Percentiles rank a stretch among this genome's conserved stretches.
Evolutionary conservation across 495 filamentous ascomycete species (phyloP).

Genomic region (Penicillium silybi): DNA sequence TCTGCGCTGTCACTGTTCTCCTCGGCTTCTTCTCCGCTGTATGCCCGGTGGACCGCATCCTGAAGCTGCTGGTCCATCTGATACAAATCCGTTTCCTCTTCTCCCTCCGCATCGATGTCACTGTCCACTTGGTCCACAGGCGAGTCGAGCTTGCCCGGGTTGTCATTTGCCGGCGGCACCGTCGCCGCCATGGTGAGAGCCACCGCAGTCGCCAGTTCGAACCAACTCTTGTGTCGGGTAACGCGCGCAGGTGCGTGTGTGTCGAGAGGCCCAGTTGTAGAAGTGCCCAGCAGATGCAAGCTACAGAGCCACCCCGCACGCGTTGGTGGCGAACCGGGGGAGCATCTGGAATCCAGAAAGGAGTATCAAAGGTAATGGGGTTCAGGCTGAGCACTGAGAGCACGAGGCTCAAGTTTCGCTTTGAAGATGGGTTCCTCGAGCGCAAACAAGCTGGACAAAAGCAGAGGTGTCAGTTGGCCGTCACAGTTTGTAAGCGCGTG

Average conservation of each 20-base stretch:
- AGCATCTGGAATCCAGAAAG: slow-evolving; percentile 21
- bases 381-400: not conserved
- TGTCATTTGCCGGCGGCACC: slow-evolving; percentile 41
- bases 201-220: slow-evolving; percentile 46
- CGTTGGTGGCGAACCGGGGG: slow-evolving; percentile 26
- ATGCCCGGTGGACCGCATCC: slow-evolving; percentile 53
- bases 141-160: slow-evolving; percentile 32
- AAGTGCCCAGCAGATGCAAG: slow-evolving; percentile 11
- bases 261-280: slow-evolving; percentile 6
- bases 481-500: slow-evolving; percentile 20
- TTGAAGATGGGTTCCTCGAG: slow-evolving; percentile 4
- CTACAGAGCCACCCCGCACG: slow-evolving; percentile 31
- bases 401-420: not conserved
- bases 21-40: slow-evolving; percentile 46
- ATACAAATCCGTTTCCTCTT: slow-evolving; percentile 46
- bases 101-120: slow-evolving; percentile 53
- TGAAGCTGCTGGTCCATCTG: slow-evolving; percentile 45
- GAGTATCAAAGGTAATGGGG: not conserved
- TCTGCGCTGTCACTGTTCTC: slow-evolving; percentile 38
- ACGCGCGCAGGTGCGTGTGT: slow-evolving; percentile 7
- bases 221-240: slow-evolving; percentile 2
- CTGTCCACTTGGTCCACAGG: slow-evolving; percentile 39
- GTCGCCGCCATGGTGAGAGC: slow-evolving; percentile 48
- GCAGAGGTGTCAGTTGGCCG: slow-evolving; percentile 18
- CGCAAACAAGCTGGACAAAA: slow-evolving; percentile 20